These are phyloP conservation scores for Solanum virginianum DNA, from an alignment of 257 asterid genomes.

Conservation along the genomic window DNA sequence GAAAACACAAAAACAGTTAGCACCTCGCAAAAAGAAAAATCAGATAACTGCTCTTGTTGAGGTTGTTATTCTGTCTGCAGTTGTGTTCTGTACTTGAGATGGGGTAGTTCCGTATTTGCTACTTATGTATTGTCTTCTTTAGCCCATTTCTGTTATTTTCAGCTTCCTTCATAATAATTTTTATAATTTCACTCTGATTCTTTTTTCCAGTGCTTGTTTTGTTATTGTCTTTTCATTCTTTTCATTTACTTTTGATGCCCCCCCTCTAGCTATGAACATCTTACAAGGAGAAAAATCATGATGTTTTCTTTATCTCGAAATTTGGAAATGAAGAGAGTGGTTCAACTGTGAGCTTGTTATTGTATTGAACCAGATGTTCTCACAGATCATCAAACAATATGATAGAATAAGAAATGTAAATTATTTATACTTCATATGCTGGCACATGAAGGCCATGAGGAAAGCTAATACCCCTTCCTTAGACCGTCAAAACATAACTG, in stretches of 20 bases:
- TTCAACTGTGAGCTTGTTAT: neutral
- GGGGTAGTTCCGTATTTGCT: neutral
- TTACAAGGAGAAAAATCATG: neutral
- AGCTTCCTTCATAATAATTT: neutral
- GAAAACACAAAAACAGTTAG: slow-evolving; percentile 89
- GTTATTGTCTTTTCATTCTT: neutral
- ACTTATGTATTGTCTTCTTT: neutral
- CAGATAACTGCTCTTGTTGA: slow-evolving; percentile 86
- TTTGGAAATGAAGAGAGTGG: neutral
- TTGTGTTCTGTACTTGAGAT: neutral
- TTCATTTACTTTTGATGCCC: neutral
- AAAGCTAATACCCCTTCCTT: neutral
- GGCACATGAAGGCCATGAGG: neutral
- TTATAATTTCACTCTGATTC: neutral
- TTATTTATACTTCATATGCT: neutral
- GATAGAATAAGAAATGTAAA: neutral
- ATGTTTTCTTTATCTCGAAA: neutral
- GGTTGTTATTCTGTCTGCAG: slow-evolving; percentile 28
- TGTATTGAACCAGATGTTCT: neutral
- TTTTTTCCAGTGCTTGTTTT: neutral
- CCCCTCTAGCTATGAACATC: neutral
- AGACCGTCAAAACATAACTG: neutral
- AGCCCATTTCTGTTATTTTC: neutral
- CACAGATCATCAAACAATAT: neutral
- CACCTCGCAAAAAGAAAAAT: slow-evolving; percentile 80